A percentile compares a stretch with the other conserved stretches of the same genome.
phyloP scores from a whole-genome alignment of 2,329 filamentous ascomycete genomes.

The Fusarium concolor region DNA sequence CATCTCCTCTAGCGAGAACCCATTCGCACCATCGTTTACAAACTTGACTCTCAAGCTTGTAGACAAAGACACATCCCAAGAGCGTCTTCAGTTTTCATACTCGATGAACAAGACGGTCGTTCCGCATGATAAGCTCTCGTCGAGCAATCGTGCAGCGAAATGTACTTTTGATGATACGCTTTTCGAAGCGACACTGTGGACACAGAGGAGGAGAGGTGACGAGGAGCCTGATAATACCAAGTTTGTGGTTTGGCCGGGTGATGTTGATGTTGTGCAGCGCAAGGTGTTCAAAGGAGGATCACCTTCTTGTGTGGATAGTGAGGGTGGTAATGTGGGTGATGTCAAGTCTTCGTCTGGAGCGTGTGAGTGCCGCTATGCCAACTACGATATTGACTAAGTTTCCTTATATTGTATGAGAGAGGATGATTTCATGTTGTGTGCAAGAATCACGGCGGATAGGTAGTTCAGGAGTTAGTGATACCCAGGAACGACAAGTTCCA shows the following conservation, averaged over 20 bases:
- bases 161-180: slow-evolving; percentile 70
- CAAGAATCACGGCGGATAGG: neutral
- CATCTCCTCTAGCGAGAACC: slow-evolving; percentile 67
- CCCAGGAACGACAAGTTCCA: slow-evolving; percentile 30
- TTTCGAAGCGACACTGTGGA: slow-evolving; percentile 70
- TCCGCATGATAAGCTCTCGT: slow-evolving; percentile 58
- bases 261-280: slow-evolving; percentile 66
- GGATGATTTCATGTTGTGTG: neutral
- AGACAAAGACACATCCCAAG: slow-evolving; percentile 59
- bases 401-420: neutral
- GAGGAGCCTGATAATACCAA: slow-evolving; percentile 24
- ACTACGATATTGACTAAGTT: slow-evolving; percentile 42
- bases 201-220: slow-evolving; percentile 51
- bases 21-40: slow-evolving; percentile 67
- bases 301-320: slow-evolving; percentile 64
- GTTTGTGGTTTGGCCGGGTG: slow-evolving; percentile 66
- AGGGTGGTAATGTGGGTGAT: slow-evolving; percentile 53
- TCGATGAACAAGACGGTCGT: slow-evolving; percentile 64
- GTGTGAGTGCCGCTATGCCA: slow-evolving; percentile 56
- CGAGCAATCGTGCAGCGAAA: slow-evolving; percentile 57
- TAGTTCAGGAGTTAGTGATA: slow-evolving; percentile 35
- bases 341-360: slow-evolving; percentile 52
- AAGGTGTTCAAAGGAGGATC: slow-evolving; percentile 55
- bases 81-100: slow-evolving; percentile 70
- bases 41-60: slow-evolving; percentile 63